Base-by-base conservation (phyloP, 371 early-diverging fungal genomes). In the Apophysomyces trapeziformis region DNA sequence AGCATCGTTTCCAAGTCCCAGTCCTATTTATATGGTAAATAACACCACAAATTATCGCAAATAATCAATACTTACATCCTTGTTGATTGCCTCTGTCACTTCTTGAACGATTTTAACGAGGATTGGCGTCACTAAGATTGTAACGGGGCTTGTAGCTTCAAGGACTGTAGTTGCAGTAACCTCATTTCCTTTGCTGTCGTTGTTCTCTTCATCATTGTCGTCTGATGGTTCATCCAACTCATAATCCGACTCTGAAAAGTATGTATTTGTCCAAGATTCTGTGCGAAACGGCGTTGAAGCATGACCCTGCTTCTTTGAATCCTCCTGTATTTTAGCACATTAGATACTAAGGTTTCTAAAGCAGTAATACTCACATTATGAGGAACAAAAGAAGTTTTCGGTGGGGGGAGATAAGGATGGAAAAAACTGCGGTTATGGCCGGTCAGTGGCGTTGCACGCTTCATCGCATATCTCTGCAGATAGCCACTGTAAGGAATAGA, bases 401-500 rank as follows among this genome's bases (percentile, higher is more conserved):
- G 82, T 1, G 89, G 88, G 5, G 86, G 84, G 12, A 88, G 68
- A 63, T 77, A 88, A 1, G 88, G 81, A 59, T 79, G 78, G 43
- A 79, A 82, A 41, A 78, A 82, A 1, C 67, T 62, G 39, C 66
- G 60, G 5, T 62, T 67, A 45, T 71, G 62, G 12, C 54, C 50
- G 36, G 35, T 47, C n/a, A 68, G 50, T n/a, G 68, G 14, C 13
- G 73, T 68, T 13, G 76, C 70, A n/a, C 78, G 64, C 18, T 76
- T 69, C n/a, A 86, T 73, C 35, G 74, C 68, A 62, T 82, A 90
- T 35, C 90, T 67, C 57, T 83, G 81, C 7, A 91, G 79, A 56
- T 90, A 91, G 36, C 78, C 82, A 46, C 90, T 87, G 58, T 91
- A 91, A 6, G 90, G 90, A 69, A 91, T 91, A 7, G 91, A 89